Conservation (phyloP, 441 rosid species). For the Arabidopsis hybrid region DNA sequence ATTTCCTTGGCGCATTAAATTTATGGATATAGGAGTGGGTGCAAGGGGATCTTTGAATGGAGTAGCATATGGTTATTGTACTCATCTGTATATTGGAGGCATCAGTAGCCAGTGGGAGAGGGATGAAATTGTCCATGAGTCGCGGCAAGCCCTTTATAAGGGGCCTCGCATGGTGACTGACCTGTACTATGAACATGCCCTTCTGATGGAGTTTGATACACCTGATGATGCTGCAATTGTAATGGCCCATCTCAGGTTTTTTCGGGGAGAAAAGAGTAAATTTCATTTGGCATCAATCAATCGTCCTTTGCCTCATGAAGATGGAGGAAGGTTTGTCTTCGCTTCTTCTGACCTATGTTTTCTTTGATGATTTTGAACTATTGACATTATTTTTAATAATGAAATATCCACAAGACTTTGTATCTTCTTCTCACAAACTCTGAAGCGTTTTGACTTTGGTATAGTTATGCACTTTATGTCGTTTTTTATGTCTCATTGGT, state of each 20-base stretch:
- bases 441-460: constrained; percentile 28
- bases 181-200: constrained; percentile 78
- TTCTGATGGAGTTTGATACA: constrained; percentile 90
- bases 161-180: constrained; percentile 85
- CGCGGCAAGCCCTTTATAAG: constrained; percentile 77
- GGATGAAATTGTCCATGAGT: constrained; percentile 89
- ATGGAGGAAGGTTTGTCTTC: constrained; percentile 62
- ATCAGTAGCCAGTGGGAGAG: constrained; percentile 85
- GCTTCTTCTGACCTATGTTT: constrained; percentile 32
- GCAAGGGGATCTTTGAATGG: constrained; percentile 79
- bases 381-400: constrained; percentile 5
- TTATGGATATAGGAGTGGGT: constrained; percentile 90
- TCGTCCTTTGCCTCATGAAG: constrained; percentile 61
- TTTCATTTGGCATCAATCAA: constrained; percentile 52
- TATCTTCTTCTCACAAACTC: constrained; percentile 24
- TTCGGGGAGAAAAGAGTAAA: constrained; percentile 68
- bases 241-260: constrained; percentile 85
- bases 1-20: constrained; percentile 85
- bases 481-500: constrained; percentile 9
- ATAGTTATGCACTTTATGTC: constrained; percentile 10
- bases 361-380: constrained; percentile 14
- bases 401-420: background rate
- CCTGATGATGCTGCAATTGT: constrained; percentile 91
- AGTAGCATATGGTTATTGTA: constrained; percentile 80
- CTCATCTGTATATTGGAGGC: constrained; percentile 81